Evolutionary conservation across 208 protist species (phyloP), one percentile per base, ranked within the genome.

Genomic region (Acanthamoeba quina): DNA sequence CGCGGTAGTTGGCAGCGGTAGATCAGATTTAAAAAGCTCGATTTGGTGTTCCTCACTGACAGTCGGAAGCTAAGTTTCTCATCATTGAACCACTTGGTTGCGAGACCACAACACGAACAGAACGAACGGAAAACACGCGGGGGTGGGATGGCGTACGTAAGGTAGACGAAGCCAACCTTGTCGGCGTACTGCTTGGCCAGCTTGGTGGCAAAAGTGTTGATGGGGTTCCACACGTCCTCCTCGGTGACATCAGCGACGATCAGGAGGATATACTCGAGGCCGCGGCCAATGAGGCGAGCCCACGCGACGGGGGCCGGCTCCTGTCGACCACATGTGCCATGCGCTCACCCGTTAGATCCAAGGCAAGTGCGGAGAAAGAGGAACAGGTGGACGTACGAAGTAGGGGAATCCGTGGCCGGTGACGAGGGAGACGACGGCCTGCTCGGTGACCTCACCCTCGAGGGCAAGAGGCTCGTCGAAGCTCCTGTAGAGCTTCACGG

Each of bases 11-110:
- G 15, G 37, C n/a, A 15, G 68, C 24, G 31, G 44, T 34, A 34
- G 31, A 58, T 83, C 74, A 83, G 74, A 83, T 83, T 83, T 83
- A 83, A 83, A 83, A 83, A 83, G 74, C 74, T 83, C 74, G 74
- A 83, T 83, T 83, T 83, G 74, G 21, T 58, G 34, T 56, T 83
- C 74, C 44, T 56, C 74, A 83, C 34, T 13, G 19, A 24, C 26
- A 34, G 21, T 56, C 74, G 44, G 58, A 31, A 44, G 47, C 37
- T 64, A n/a, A 15, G 9, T 19, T 44, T 68, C 21, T 85, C 47
- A 49, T 85, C 76, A 58, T 49, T 34, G 19, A 24, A 82, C 41
- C 31, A 56, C 26, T 37, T 2, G 34, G 34, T 26, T 64, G 58
- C 58, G 5, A 21, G 17, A 6, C 58, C 15, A 64, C 24, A 64